Conservation (phyloP, 129 eudicot species). For the Pseudognaphalium luteoalbum region DNA sequence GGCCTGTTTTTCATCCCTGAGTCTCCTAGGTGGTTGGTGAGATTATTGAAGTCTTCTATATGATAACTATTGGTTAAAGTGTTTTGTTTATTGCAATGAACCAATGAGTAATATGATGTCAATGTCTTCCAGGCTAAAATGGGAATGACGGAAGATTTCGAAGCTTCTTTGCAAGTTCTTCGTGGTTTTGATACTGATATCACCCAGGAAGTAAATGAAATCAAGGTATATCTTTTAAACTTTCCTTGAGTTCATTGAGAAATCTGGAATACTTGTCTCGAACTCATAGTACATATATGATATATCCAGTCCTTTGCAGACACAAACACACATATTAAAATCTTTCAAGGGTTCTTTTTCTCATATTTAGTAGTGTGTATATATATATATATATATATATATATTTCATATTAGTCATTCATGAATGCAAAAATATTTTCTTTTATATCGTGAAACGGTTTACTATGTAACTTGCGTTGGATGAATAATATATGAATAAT, state of each 20-base stretch:
- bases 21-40: conserved; percentile 96
- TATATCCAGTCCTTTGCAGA: not conserved
- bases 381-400: too few species aligned
- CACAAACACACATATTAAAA: not conserved
- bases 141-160: conserved; percentile 97
- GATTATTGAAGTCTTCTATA: conserved; percentile 16
- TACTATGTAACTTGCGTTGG: too few species aligned
- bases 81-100: not conserved
- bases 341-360: too few species aligned
- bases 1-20: conserved; percentile 95
- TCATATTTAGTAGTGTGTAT: too few species aligned
- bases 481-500: too few species aligned
- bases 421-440: too few species aligned
- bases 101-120: not conserved
- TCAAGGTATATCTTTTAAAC: conserved; percentile 52
- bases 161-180: conserved; percentile 93
- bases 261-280: conserved; percentile 3
- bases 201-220: conserved; percentile 83
- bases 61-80: conserved; percentile 7
- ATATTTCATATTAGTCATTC: too few species aligned
- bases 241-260: not conserved
- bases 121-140: conserved; percentile 70
- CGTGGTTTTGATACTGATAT: conserved; percentile 93
- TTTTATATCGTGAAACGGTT: too few species aligned
- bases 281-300: not conserved